Conservation (phyloP, 257 asterid species). For the Solanum pinnatisectum region DNA sequence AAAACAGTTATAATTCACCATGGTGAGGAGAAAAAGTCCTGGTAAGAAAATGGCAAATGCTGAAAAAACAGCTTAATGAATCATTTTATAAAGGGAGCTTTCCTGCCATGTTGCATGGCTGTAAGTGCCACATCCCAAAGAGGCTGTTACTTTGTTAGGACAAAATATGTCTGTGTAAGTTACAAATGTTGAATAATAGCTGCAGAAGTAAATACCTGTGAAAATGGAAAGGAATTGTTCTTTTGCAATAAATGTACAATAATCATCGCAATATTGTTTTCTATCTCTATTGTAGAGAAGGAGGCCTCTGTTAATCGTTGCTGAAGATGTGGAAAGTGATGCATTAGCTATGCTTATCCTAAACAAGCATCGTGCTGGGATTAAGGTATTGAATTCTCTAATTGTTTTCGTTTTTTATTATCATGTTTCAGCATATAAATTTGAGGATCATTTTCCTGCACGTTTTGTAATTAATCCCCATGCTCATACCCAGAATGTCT, state of each 20-base stretch:
- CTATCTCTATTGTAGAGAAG: slow-evolving; percentile 30
- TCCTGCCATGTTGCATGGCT: neutral
- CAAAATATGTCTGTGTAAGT: neutral
- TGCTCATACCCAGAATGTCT: neutral
- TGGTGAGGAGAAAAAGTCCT: neutral
- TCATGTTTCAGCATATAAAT: neutral
- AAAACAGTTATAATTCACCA: neutral
- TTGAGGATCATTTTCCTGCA: neutral
- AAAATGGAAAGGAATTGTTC: neutral
- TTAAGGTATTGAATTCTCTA: slow-evolving; percentile 33
- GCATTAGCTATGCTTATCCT: slow-evolving; percentile 64
- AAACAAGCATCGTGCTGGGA: slow-evolving; percentile 80
- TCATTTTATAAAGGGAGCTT: neutral
- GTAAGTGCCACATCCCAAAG: neutral
- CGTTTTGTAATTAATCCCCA: neutral
- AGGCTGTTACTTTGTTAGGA: neutral
- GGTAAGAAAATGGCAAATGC: neutral
- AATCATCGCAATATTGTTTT: slow-evolving; percentile 1
- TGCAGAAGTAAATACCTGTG: neutral
- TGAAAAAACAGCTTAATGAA: neutral
- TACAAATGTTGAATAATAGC: neutral
- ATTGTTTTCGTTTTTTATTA: neutral
- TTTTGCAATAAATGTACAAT: neutral
- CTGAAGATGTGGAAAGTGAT: slow-evolving; percentile 85
- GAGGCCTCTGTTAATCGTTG: slow-evolving; percentile 71